Conservation (phyloP, 208 protist genomes). For the Entamoeba dispar region DNA sequence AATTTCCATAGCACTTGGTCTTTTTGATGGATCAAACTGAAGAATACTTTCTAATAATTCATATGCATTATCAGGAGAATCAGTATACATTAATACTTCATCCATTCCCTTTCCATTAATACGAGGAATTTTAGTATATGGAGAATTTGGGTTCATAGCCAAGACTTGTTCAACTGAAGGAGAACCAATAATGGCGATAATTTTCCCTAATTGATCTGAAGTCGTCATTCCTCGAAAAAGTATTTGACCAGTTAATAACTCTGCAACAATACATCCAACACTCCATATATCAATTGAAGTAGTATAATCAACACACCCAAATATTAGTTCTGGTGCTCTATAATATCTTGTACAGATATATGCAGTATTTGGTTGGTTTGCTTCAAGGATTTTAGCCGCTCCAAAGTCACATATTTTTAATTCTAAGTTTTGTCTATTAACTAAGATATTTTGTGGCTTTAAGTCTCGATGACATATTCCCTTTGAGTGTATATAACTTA, state of each 20-base stretch:
- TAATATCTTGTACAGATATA: slow-evolving; percentile 25
- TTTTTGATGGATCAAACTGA: not conserved
- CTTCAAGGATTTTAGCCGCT: not conserved
- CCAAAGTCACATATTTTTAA: slow-evolving; percentile 86
- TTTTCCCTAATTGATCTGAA: slow-evolving; percentile 37
- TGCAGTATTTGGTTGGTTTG: not conserved
- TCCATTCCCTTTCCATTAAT: not conserved
- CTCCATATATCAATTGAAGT: slow-evolving; percentile 80
- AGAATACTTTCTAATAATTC: not conserved
- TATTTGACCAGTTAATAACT: slow-evolving; percentile 68
- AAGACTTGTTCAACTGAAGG: slow-evolving; percentile 26
- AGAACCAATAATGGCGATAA: slow-evolving; percentile 36
- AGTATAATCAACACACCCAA: slow-evolving; percentile 8
- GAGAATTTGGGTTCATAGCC: slow-evolving; percentile 24
- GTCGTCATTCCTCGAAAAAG: slow-evolving; percentile 60
- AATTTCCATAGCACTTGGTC: not conserved
- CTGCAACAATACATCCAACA: slow-evolving; percentile 82
- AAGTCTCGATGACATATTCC: slow-evolving; percentile 66
- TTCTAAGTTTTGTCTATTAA: slow-evolving; percentile 62
- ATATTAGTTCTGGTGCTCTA: slow-evolving; percentile 21
- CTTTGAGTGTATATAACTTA: slow-evolving; percentile 38
- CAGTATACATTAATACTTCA: not conserved
- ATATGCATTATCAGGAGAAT: not conserved
- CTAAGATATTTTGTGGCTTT: slow-evolving; percentile 78
- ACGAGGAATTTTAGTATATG: not conserved